Base-by-base conservation (phyloP, 768 basidiomycete species). In the Pisolithus tinctorius region DNA sequence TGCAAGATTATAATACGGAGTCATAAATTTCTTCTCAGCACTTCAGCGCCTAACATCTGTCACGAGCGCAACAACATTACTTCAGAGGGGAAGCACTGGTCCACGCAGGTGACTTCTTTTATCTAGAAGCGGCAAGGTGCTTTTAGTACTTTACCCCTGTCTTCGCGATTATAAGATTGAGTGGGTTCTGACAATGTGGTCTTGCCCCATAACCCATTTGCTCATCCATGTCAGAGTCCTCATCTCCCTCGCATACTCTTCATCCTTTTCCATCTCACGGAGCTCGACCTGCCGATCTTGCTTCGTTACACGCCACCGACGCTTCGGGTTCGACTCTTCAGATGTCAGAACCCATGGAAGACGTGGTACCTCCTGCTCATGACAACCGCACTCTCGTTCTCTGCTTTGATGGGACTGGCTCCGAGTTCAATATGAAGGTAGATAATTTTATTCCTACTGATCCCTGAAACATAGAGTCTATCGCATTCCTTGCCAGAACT, bases 371-470 rank as follows among this genome's bases (percentile, higher is more conserved):
- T 17, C 72, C 74, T 0, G 59, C 37, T 6, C 75, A 80, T 40
- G 57, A 51, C 8, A 69, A 73, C 49, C 71, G 84, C n/a, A 84
- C 82, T 0, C 58, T 86, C 2, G 75, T 88, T 1, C 73, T 88
- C 2, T 88, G 86, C 61, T 88, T 88, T 55, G 87, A 88, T 58
- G 53, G 65, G 10, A 64, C 66, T 51, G 81, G 82, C 4, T 81
- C 84, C 63, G 80, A 84, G 59, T 88, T 87, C 57, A 80, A 83
- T 57, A 61, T 73, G 29, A 82, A 85, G 55, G 85, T 84, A 51
- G 29, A 78, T 61, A 1, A 39, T 25, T 47, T n/a, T 42, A 45
- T 2, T 14, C n/a, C 3, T 41, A 36, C 5, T 30, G 23, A 30
- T 7, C 14, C 11, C 29, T 43, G 45, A 27, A 42, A 4, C 9